Base-by-base conservation (phyloP, 495 filamentous ascomycete species). In the Parathielavia appendiculata region DNA sequence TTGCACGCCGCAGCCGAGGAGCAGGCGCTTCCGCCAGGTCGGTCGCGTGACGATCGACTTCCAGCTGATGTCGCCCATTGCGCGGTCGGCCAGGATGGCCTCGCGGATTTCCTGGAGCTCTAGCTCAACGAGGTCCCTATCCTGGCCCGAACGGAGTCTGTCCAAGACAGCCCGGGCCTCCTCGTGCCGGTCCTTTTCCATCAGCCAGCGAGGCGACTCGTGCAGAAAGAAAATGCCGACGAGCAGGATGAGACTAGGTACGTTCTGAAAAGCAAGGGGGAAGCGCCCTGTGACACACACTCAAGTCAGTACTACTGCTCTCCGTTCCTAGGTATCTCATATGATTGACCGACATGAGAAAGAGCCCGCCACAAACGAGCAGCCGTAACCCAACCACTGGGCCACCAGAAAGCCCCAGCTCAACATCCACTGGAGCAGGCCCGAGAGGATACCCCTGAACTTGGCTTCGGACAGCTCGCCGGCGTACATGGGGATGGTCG, bases 181-280 rank as follows among this genome's bases (percentile, higher is more conserved):
- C 20, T 47, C 45, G 5, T 22, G 9, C 17, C 16, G 11, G 45
- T 19, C 45, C 45, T 47, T 47, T 14, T 47, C 45, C 16, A 47
- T 30, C 16, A 47, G 23, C 45, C 45, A 47, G 20, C 45, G 45
- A 13, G 45, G 45, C 20, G 45, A 47, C n/a, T 47, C 45, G 19
- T 19, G 11, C 8, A 47, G 45, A 22, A 47, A 19, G 23, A 47
- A 47, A 11, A 19, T 30, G 23, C 45, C 45, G 45, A 19, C 11
- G 45, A 47, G 17, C 11, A 47, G 23, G 20, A 47, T 19, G 16
- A 47, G 16, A 22, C 16, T 19, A 6, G 16, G 16, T 6, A 47
- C 10, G 45, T 16, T 26, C 17, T 47, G 45, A 22, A 47, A 19
- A 8, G 16, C 45, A 6, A 47, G 0, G 45, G 45, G 45, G 22